Percentiles rank a stretch among this genome's conserved stretches.
phyloP scores from a whole-genome alignment of 2,329 filamentous ascomycete species.

The Sporothrix inflata region DNA sequence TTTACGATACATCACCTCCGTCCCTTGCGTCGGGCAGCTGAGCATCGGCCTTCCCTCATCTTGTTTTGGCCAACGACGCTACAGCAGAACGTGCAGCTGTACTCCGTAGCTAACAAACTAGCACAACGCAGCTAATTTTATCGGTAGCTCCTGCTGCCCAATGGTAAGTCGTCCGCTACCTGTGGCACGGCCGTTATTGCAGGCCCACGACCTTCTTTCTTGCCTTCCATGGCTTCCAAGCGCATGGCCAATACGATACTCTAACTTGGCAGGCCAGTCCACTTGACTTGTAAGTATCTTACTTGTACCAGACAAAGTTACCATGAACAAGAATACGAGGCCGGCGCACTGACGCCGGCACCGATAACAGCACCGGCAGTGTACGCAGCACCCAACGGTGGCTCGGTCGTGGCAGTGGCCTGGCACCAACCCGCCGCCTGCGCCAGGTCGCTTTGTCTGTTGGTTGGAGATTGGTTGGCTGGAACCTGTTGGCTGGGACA shows the following conservation, averaged over 20 bases:
- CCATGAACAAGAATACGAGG: background rate
- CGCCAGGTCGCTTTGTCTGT: background rate
- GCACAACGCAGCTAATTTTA: slow-evolving; percentile 18
- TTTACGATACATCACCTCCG: background rate
- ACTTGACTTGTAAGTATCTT: background rate
- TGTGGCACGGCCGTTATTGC: slow-evolving; percentile 11
- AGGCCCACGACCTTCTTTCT: slow-evolving; percentile 1
- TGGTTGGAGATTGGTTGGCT: background rate
- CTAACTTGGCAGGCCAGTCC: background rate
- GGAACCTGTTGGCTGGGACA: background rate
- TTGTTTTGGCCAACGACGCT: slow-evolving; percentile 15
- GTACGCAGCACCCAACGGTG: background rate
- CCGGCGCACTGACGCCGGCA: background rate
- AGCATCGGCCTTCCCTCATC: slow-evolving; percentile 3
- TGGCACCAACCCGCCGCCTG: slow-evolving; percentile 2
- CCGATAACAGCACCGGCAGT: background rate
- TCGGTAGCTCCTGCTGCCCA: slow-evolving; percentile 1
- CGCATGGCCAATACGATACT: background rate
- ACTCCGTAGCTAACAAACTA: slow-evolving; percentile 9
- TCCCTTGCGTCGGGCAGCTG: slow-evolving; percentile 7
- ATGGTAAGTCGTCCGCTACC: background rate
- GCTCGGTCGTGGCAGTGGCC: background rate
- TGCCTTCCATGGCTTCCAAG: slow-evolving; percentile 14
- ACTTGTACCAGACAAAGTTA: background rate
- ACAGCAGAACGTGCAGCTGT: slow-evolving; percentile 11